phyloP scores from a whole-genome alignment of 202 grass and related monocot genomes.

The Schoenoplectus tabernaemontani region DNA sequence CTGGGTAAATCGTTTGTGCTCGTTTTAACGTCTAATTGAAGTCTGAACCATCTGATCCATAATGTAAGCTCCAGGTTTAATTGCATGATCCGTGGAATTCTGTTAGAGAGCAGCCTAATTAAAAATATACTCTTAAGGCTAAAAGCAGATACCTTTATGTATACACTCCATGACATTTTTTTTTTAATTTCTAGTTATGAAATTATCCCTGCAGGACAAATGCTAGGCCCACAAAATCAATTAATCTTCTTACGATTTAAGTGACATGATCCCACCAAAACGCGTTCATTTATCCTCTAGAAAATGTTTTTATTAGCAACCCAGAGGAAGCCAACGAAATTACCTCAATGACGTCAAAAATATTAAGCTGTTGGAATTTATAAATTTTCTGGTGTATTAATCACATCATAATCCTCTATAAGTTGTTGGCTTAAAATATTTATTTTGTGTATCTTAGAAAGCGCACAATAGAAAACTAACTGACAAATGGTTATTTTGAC shows the following conservation, averaged over 20 bases:
- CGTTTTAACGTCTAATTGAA: too few species aligned
- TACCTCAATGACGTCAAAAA: neutral
- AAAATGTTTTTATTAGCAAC: neutral
- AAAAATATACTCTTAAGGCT: too few species aligned
- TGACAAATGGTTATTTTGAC: too few species aligned
- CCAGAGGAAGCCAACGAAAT: neutral
- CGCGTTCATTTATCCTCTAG: neutral
- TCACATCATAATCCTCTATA: too few species aligned
- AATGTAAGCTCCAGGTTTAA: neutral
- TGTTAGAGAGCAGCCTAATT: neutral
- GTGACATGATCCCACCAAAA: neutral
- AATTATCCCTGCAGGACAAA: slow-evolving; percentile 14
- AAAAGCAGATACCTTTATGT: too few species aligned
- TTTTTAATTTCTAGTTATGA: neutral
- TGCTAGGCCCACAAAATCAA: slow-evolving; percentile 12
- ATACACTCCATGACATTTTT: neutral
- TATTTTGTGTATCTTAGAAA: too few species aligned
- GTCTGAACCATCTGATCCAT: neutral
- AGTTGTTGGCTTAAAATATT: too few species aligned
- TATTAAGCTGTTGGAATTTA: too few species aligned
- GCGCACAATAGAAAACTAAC: too few species aligned
- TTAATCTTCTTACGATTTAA: neutral
- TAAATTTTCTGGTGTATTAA: too few species aligned
- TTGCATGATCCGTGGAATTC: neutral
- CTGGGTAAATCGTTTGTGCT: neutral